phyloP scores from a whole-genome alignment of 139 green algal genomes.

The Cymbomonas tetramitiformis region DNA sequence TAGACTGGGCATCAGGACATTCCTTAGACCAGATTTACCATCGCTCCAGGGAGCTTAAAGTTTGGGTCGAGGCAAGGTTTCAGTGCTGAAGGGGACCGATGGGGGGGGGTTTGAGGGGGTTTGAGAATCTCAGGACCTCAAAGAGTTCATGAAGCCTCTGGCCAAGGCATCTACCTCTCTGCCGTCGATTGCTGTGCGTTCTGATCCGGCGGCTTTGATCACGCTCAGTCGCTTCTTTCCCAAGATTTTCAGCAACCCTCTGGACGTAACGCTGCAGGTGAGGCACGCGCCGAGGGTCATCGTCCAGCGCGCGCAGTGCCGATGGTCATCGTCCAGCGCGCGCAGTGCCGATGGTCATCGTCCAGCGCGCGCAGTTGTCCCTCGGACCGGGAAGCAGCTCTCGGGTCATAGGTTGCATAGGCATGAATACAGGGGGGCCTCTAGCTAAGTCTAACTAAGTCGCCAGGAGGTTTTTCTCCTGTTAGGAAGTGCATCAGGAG shows the following conservation, averaged over 20 bases:
- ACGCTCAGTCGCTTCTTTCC: conserved; percentile 60
- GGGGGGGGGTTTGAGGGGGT: too few relatives aligned
- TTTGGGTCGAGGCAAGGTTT: too few relatives aligned
- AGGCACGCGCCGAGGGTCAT: background rate
- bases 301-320: background rate
- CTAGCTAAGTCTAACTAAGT: too few relatives aligned
- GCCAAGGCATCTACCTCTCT: conserved; percentile 54
- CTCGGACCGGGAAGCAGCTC: too few relatives aligned
- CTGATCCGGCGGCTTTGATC: conserved; percentile 39
- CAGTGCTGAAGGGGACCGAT: too few relatives aligned
- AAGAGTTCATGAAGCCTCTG: conserved; percentile 62
- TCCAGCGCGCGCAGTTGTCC: conserved; percentile 35
- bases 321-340: background rate
- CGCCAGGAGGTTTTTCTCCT: too few relatives aligned
- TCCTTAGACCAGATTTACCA: too few relatives aligned
- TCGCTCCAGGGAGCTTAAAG: too few relatives aligned
- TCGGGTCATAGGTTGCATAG: too few relatives aligned
- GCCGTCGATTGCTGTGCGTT: conserved; percentile 64
- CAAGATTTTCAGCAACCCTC: conserved; percentile 30
- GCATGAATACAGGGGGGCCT: too few relatives aligned
- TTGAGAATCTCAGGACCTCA: conserved; percentile 5
- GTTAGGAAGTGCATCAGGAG: too few relatives aligned
- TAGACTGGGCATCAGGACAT: too few relatives aligned
- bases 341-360: conserved; percentile 2
- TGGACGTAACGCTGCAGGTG: conserved; percentile 3